Evolutionary conservation across 345 rosid species (phyloP).

Genomic region (Moricandia moricandioides): DNA sequence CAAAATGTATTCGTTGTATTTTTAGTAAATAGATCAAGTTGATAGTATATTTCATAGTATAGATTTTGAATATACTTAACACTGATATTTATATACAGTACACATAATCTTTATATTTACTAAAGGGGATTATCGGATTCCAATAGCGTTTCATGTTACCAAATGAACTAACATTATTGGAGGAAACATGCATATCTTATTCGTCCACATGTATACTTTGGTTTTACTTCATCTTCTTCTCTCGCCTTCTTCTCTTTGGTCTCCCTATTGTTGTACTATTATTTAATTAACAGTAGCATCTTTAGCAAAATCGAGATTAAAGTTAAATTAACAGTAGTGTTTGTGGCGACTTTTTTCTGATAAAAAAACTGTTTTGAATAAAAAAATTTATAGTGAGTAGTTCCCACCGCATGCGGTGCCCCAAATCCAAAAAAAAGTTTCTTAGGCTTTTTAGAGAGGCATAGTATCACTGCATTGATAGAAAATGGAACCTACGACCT

Average conservation of each 20-base stretch:
- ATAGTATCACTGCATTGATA: no score
- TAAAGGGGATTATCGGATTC: background rate
- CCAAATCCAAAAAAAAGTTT: no score
- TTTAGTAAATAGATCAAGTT: background rate
- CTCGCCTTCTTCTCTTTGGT: constrained; percentile 26
- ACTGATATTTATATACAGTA: background rate
- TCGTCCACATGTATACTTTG: constrained; percentile 25
- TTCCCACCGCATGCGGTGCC: no score
- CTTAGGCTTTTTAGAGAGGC: no score
- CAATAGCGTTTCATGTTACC: constrained; percentile 25
- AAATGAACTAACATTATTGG: constrained; percentile 35
- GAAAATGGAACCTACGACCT: no score
- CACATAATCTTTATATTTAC: background rate
- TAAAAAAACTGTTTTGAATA: no score
- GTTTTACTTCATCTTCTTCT: constrained; percentile 29
- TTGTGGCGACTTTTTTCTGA: constrained; percentile 20
- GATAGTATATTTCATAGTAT: background rate
- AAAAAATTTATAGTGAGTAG: no score
- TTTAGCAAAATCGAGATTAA: constrained; percentile 17
- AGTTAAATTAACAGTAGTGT: background rate
- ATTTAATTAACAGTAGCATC: constrained; percentile 21
- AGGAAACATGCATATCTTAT: constrained; percentile 33
- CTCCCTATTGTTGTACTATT: background rate
- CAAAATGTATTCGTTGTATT: background rate
- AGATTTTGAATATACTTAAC: background rate